Base-by-base conservation (phyloP, 2,329 filamentous ascomycete genomes). In the Pyrenochaeta sp. region DNA sequence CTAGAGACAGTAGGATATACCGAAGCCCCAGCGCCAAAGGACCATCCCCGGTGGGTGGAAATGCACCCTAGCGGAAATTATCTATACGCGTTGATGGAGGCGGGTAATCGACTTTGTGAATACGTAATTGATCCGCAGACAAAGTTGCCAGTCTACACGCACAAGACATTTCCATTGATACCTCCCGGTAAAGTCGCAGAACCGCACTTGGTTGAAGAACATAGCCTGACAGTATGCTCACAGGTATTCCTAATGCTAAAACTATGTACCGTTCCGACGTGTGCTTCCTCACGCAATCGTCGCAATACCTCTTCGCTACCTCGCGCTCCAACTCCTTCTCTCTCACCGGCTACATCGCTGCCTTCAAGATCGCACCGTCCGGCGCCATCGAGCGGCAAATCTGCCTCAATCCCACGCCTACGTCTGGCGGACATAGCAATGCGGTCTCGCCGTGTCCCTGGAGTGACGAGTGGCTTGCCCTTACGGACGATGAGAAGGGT, bases 41-140 rank as follows among this genome's bases (percentile, higher is more conserved):
- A 96, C 77, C 92, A 95, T 76, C 92, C 92, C 15, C 87, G 92
- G 71, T 96, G 92, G 92, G 91, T 96, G 13, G 91, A 91, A 67
- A 89, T 96, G 74, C 91, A 94, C 76, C 89, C 90, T 2, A 86
- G 86, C 1, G 91, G 91, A 22, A 85, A 88, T 56, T 93, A 92
- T 77, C 84, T 96, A 55, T 96, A 96, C 79, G 91, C 86, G 7
- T 83, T 96, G 67, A 96, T 95, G 91, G 92, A 96, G 79, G 90
- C 89, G n/a, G 91, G 92, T 53, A 96, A 96, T 80, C 84, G 90
- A 50, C 80, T 96, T 55, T 92, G 88, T 76, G 90, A 93, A 69
- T 96, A 95, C 78, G 84, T 91, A 64, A 88, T 96, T 77, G 90
- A 95, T 75, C 86, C 88, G 54, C 76, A 82, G 44, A 91, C 90